phyloP scores from a whole-genome alignment of 2,329 filamentous ascomycete genomes.

The Rhynchosporium secalis region DNA sequence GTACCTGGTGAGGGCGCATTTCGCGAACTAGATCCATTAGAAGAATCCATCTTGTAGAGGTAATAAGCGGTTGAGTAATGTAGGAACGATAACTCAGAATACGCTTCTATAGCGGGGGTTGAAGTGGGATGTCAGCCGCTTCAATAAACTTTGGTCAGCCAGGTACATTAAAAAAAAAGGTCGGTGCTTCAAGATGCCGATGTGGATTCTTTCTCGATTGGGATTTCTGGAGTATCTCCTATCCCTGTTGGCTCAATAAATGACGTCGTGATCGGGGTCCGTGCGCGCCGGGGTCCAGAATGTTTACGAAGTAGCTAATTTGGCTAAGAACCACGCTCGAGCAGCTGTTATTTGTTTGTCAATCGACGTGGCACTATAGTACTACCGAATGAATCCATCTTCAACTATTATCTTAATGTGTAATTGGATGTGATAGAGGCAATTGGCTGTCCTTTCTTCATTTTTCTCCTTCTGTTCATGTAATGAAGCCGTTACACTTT shows the following conservation, averaged over 20 bases:
- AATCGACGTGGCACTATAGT: background rate
- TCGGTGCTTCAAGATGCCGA: conserved; percentile 14
- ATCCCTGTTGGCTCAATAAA: background rate
- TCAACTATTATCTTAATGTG: conserved; percentile 13
- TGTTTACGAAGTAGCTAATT: background rate
- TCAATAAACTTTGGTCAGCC: conserved; percentile 24
- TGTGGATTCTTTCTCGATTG: background rate
- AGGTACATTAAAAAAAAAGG: background rate
- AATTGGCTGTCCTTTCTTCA: background rate
- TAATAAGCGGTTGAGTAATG: no score
- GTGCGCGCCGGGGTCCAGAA: background rate
- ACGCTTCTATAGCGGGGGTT: conserved; percentile 18
- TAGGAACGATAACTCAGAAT: conserved; percentile 9
- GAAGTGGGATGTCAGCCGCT: conserved; percentile 9
- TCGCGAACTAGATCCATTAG: conserved; percentile 17
- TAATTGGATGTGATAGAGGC: conserved; percentile 8
- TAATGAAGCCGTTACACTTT: background rate
- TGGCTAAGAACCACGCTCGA: conserved; percentile 4
- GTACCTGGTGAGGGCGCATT: conserved; percentile 26
- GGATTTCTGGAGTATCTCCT: no score
- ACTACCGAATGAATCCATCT: background rate
- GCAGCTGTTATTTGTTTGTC: background rate
- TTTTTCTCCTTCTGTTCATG: background rate
- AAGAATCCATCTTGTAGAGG: conserved; percentile 23
- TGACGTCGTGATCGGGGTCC: conserved; percentile 6